Evolutionary conservation across 257 asterid species (phyloP), one percentile per base, ranked within the genome.

Genomic region (Solanum ossicruentum): DNA sequence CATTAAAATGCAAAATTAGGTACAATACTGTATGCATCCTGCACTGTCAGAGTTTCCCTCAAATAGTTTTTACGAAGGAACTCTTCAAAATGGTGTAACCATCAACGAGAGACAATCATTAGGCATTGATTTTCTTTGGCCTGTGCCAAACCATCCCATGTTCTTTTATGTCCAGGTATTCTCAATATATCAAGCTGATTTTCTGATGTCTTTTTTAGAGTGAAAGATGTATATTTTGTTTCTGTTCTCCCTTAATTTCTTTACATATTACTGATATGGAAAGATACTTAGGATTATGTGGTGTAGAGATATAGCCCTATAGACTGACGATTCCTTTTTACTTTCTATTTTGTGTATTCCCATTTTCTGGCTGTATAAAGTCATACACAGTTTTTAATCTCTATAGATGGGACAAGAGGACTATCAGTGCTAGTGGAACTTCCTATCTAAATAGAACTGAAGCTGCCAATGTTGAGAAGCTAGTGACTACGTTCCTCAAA

Each of bases 111-210:
- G 99, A 91, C 99, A 92, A 87, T 94, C 98, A 60, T 93, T 97
- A 80, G 99, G 99, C 88, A 94, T 97, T 90, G 99, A 97, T 91
- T 97, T 97, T 83, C 99, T 99, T 60, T 94, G 99, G 99, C 99
- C 98, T 47, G 98, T 97, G 85, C 99, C 99, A 47, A 94, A 93
- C 88, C 94, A 99, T 75, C 99, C 99, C 82, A 97, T 94, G 99
- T 95, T 97, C 90, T 97, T 97, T 87, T 97, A 97, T 87, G 99
- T 97, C 80, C 99, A 97, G 99, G 99, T 95, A 90, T 16, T 67
- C n/a, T 15, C 45, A 66, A 73, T 73, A 23, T 26, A 32, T 75
- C 15, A 26, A 77, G 82, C 21, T 77, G 47, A 23, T 77, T 15
- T 51, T 16, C 4, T 77, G 63, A 28, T 77, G 82, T 77, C 82